These are phyloP conservation scores for Rhizopus microsporus DNA, from an alignment of 371 early-diverging fungal species.

Conservation along the genomic window DNA sequence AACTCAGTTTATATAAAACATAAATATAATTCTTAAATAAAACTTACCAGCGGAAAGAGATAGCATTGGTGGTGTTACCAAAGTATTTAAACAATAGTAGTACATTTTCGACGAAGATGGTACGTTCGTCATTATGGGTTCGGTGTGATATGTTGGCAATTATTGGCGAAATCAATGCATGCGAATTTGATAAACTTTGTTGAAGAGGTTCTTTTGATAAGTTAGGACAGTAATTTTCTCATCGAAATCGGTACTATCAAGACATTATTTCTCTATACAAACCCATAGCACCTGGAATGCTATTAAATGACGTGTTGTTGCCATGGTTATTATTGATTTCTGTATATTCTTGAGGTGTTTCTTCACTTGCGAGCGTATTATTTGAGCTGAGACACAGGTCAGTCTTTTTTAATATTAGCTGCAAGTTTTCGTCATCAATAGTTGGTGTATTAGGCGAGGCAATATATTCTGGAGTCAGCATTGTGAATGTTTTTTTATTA, in stretches of 20 bases:
- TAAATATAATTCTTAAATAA: not conserved
- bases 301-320: too few species aligned
- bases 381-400: slow-evolving; percentile 7
- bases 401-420: not conserved
- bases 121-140: slow-evolving; percentile 8
- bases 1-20: not conserved
- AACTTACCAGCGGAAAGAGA: slow-evolving; percentile 4
- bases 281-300: not conserved
- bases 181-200: slow-evolving; percentile 11
- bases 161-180: slow-evolving; percentile 6
- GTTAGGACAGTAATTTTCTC: not conserved
- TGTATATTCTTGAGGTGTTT: slow-evolving; percentile 5
- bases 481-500: too few species aligned
- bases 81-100: slow-evolving; percentile 8
- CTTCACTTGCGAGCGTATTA: slow-evolving; percentile 2
- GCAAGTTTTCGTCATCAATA: too few species aligned
- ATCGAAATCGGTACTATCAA: not conserved
- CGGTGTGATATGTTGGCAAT: slow-evolving; percentile 8
- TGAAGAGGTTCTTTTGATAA: slow-evolving; percentile 1
- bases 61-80: not conserved
- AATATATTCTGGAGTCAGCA: too few species aligned
- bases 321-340: not conserved
- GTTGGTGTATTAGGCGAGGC: too few species aligned
- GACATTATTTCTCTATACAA: not conserved
- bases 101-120: slow-evolving; percentile 7